phyloP scores from a whole-genome alignment of 257 asterid genomes.

The Galeopsis tetrahit region DNA sequence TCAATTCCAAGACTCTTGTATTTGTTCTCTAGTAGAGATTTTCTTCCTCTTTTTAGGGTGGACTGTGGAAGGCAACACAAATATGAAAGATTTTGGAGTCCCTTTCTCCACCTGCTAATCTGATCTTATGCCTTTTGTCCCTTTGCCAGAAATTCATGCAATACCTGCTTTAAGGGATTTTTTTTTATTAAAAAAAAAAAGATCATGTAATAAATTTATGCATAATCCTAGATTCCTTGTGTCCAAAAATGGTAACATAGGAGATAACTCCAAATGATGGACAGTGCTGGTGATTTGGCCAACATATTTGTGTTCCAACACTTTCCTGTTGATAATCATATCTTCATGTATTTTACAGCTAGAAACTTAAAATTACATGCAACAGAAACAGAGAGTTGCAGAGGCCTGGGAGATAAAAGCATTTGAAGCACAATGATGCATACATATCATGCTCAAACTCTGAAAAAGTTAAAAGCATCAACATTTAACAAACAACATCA shows the following conservation, averaged over 20 bases:
- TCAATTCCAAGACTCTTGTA: constrained; percentile 35
- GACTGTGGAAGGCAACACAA: constrained; percentile 38
- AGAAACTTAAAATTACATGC: neutral
- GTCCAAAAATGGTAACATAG: constrained; percentile 29
- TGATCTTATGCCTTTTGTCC: constrained; percentile 66
- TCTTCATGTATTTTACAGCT: neutral
- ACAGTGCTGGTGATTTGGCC: constrained; percentile 47
- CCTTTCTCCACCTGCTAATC: constrained; percentile 52
- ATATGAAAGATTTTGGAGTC: constrained; percentile 37
- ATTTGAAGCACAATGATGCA: constrained; percentile 14
- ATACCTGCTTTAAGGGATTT: constrained; percentile 43
- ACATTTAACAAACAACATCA: neutral
- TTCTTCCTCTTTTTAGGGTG: constrained; percentile 46
- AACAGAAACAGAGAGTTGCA: neutral
- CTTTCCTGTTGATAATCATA: neutral
- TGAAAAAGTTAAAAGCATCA: neutral
- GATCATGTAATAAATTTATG: constrained; percentile 8
- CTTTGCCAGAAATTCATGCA: constrained; percentile 63
- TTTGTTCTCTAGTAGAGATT: constrained; percentile 28
- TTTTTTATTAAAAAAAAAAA: neutral
- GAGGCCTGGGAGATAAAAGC: neutral
- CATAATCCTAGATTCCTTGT: constrained; percentile 28
- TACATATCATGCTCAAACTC: constrained; percentile 8
- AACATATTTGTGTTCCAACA: constrained; percentile 35
- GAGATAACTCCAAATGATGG: constrained; percentile 35